These are phyloP conservation scores for Jamesozyma spencerorum DNA, from an alignment of 805 yeast genomes.

Conservation along the genomic window DNA sequence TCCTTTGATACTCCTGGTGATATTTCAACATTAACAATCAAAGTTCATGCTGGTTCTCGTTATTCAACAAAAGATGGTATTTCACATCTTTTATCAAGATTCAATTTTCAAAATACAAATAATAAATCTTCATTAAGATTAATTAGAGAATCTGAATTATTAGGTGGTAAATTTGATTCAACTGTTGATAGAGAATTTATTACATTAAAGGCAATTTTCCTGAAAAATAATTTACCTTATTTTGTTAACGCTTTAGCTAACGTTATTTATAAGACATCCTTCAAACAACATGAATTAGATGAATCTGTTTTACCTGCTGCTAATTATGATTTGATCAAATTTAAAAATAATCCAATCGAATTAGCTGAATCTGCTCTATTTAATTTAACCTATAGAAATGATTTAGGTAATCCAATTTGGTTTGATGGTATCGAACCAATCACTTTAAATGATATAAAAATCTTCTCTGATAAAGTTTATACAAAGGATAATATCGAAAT, in stretches of 20 bases:
- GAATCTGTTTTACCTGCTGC: slow-evolving; percentile 82
- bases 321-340: slow-evolving; percentile 48
- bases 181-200: slow-evolving; percentile 75
- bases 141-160: slow-evolving; percentile 87
- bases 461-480: slow-evolving; percentile 59
- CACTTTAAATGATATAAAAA: slow-evolving; percentile 54
- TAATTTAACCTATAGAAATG: slow-evolving; percentile 72
- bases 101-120: slow-evolving; percentile 73
- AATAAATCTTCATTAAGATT: slow-evolving; percentile 83
- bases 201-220: slow-evolving; percentile 69
- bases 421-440: slow-evolving; percentile 57
- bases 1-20: slow-evolving; percentile 54
- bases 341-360: slow-evolving; percentile 42
- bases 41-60: slow-evolving; percentile 83
- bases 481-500: slow-evolving; percentile 62
- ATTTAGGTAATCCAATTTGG: slow-evolving; percentile 76
- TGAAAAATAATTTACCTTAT: slow-evolving; percentile 84
- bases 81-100: slow-evolving; percentile 77
- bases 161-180: slow-evolving; percentile 75
- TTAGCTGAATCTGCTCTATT: slow-evolving; percentile 72
- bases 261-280: slow-evolving; percentile 58
- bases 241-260: slow-evolving; percentile 79
- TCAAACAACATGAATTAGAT: slow-evolving; percentile 71
- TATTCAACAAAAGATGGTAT: slow-evolving; percentile 62
- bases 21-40: slow-evolving; percentile 68